Base-by-base conservation (phyloP, 108 stramenopile genomes). In the Cyclotella atomus region DNA sequence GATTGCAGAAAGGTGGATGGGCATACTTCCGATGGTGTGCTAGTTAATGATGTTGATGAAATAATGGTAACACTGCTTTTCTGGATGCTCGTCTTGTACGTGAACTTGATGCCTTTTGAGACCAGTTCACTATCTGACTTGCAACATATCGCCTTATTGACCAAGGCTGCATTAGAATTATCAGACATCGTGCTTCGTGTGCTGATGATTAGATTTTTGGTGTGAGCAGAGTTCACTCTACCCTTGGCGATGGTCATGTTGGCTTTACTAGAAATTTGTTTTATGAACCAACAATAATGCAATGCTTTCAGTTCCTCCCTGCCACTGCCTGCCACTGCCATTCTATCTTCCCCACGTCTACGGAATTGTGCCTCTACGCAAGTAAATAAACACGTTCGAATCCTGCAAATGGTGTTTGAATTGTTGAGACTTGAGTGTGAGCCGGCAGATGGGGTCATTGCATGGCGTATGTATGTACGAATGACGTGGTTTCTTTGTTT, bases 61-160 rank as follows among this genome's bases (percentile, higher is more conserved):
- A 65, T 49, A 3, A 65, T 49, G 1, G 27, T 30, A 23, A 65
- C 36, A n/a, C 29, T 65, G 9, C 46, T 65, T 49, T 15, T 17
- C 23, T 27, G 44, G 1, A 10, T 8, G 45, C 45, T 20, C 1
- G 29, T 63, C 38, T 43, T 46, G 64, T 65, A 65, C 14, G 46
- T 49, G 25, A 47, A 65, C 29, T 65, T 65, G 60, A 41, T 24
- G 0, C 60, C 60, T 2, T 36, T 29, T 6, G 9, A 24, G 36
- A 61, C 20, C n/a, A 61, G 29, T 9, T 61, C 60, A 20, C 60
- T 41, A 21, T 61, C 60, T 1, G 60, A 61, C 19, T 41, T 27
- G 60, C 36, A 23, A 15, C 30, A 7, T 16, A 41, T 61, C 2
- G 60, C 20, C 7, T 16, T 17, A 41, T 36, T 23, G 38, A 30